Base-by-base conservation (phyloP, 805 yeast species). In the Grigorovia transvaalensis region DNA sequence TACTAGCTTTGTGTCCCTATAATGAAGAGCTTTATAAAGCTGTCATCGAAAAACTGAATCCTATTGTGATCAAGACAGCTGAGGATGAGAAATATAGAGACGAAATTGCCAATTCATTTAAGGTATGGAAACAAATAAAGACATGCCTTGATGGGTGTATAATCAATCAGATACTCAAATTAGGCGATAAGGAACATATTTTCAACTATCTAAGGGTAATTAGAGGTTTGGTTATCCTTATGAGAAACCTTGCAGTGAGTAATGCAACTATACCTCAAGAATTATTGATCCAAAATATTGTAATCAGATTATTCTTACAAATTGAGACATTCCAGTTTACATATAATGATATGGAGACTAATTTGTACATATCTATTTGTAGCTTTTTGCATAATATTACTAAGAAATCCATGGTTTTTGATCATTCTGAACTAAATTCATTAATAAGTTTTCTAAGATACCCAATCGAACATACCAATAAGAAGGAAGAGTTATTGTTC, bases 191-290 rank as follows among this genome's bases (percentile, higher is more conserved):
- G 0, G 51, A 54, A 11, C 29, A 53, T 7, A 54, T 58, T 9
- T 53, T 47, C 20, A 52, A 54, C 50, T 59, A 58, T 45, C 20
- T 66, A 7, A 64, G 84, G 45, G 54, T 73, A 2, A 51, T 74
- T 2, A 66, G 83, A 57, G 85, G 81, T 1, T 56, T 73, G 0
- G 51, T 78, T 1, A 54, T 81, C n/a, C 51, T 80, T n/a, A 64
- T 73, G 30, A 64, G 85, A 53, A 80, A 79, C 56, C 55, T 78
- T 23, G 69, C 74, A 1, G 71, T 69, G 1, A 56, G 63, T 41
- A 66, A 68, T 42, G 64, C 68, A 33, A 59, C 53, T 4, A 50
- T 61, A 4, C 66, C 73, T 5, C 67, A 62, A 48, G 53, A 56
- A 1, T 38, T 63, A 15, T 50, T 51, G 35, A 35, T 62, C 2